Base-by-base conservation (phyloP, 2,329 filamentous ascomycete genomes). In the Tothia fuscella region DNA sequence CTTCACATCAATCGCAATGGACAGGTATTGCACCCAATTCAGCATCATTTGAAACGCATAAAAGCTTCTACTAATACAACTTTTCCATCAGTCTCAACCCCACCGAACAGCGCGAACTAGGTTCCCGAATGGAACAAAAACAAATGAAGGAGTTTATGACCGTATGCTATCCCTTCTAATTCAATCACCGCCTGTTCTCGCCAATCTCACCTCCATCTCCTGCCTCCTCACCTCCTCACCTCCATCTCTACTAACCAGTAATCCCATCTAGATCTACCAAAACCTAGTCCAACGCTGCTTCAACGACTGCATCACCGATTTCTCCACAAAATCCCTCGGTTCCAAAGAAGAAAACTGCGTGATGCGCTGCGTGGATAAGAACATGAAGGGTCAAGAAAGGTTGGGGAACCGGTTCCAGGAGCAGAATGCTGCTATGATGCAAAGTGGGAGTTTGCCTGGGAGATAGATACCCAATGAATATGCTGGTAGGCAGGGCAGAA, bases 101-200 rank as follows among this genome's bases (percentile, higher is more conserved):
- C 55, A 64, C 77, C 55, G 89, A 96, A 72, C 84, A 93, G 71
- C 83, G 85, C 68, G 85, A 91, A 73, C 82, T 98, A 60, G 82
- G 93, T 66, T 68, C 77, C 67, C 86, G 91, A 65, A 88, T 98
- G 77, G 87, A 96, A 71, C 83, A 84, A 68, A 93, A 91, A 68
- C 91, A 98, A 68, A 85, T 98, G 74, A 94, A 94, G 70, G 89
- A 96, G 62, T 96, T 98, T 61, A 94, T 96, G 81, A 83, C 78
- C 56, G 91, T 96, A 74, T 54, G 85, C 72, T 43, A 19, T 24
- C 14, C 16, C 33, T 16, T 7, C 5, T 25, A 37, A 26, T 1
- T 25, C 10, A 12, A 17, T 17, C 26, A 29, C 14, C 14, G 26
- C 26, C 26, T 29, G 10, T 29, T 14, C 32, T 12, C 17, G 10